Percentiles rank a stretch among this genome's conserved stretches.
phyloP scores from a whole-genome alignment of 176 grass and related monocot species.

The Phyllostachys edulis region DNA sequence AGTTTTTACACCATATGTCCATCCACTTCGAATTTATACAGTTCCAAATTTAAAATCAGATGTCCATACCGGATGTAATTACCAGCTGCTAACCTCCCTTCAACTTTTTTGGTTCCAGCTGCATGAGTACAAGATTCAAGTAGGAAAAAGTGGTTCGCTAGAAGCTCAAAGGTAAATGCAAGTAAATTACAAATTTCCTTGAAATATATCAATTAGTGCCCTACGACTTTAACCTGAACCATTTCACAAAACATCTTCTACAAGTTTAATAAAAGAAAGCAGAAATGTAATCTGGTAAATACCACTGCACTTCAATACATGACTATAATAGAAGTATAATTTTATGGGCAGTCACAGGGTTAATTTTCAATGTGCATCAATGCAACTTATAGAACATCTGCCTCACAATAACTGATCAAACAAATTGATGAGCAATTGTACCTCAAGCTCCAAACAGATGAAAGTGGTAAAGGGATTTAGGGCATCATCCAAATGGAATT shows the following conservation, averaged over 20 bases:
- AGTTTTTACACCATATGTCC: neutral
- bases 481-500: neutral
- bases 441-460: neutral
- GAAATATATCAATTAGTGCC: neutral
- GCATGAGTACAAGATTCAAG: constrained; percentile 31
- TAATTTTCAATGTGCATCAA: neutral
- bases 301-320: neutral
- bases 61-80: constrained; percentile 56
- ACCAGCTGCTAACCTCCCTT: constrained; percentile 82
- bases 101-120: constrained; percentile 74
- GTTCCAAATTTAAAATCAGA: neutral
- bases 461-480: neutral
- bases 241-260: neutral
- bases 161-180: neutral
- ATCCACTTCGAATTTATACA: neutral
- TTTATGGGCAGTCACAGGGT: neutral
- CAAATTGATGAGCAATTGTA: neutral
- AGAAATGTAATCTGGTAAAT: neutral
- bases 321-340: neutral
- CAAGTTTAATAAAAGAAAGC: neutral
- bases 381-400: neutral
- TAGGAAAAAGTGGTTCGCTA: neutral
- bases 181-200: neutral
- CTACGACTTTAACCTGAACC: neutral
- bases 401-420: neutral